Conservation (phyloP, 2,329 filamentous ascomycete genomes). For the Fusarium virguliforme region DNA sequence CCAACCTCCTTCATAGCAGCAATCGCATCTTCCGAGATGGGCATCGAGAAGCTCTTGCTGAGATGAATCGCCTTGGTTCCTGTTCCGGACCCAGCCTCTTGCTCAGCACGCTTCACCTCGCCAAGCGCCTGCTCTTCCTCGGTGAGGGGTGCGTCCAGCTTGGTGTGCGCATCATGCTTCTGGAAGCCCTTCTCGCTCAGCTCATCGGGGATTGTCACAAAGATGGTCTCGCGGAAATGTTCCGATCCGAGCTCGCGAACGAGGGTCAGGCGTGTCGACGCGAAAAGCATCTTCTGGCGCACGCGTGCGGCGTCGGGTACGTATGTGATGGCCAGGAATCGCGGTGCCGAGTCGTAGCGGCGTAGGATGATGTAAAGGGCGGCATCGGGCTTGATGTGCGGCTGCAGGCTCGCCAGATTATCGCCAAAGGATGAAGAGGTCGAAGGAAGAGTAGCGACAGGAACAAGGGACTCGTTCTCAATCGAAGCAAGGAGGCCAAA, state of each 20-base stretch:
- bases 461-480: slow-evolving; percentile 76
- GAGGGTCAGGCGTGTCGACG: slow-evolving; percentile 81
- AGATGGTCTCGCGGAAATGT: slow-evolving; percentile 83
- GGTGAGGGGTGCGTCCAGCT: slow-evolving; percentile 79
- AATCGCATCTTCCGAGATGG: slow-evolving; percentile 74
- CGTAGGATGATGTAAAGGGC: slow-evolving; percentile 84
- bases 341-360: slow-evolving; percentile 71
- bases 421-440: slow-evolving; percentile 71
- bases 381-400: slow-evolving; percentile 76
- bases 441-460: slow-evolving; percentile 69
- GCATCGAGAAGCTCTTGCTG: slow-evolving; percentile 71
- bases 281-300: slow-evolving; percentile 90
- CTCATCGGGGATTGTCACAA: slow-evolving; percentile 79
- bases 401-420: slow-evolving; percentile 75
- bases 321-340: slow-evolving; percentile 81
- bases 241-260: slow-evolving; percentile 84
- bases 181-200: slow-evolving; percentile 79
- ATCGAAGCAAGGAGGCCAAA: slow-evolving; percentile 83
- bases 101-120: slow-evolving; percentile 82
- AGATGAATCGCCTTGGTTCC: slow-evolving; percentile 72
- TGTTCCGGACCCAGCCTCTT: slow-evolving; percentile 80
- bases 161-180: slow-evolving; percentile 79
- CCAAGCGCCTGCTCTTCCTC: slow-evolving; percentile 82
- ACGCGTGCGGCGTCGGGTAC: slow-evolving; percentile 85
- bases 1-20: slow-evolving; percentile 74